Evolutionary conservation across 176 grass and related monocot genomes (phyloP), one percentile per base, ranked within the genome.

Genomic region (Triticum dicoccoides): DNA sequence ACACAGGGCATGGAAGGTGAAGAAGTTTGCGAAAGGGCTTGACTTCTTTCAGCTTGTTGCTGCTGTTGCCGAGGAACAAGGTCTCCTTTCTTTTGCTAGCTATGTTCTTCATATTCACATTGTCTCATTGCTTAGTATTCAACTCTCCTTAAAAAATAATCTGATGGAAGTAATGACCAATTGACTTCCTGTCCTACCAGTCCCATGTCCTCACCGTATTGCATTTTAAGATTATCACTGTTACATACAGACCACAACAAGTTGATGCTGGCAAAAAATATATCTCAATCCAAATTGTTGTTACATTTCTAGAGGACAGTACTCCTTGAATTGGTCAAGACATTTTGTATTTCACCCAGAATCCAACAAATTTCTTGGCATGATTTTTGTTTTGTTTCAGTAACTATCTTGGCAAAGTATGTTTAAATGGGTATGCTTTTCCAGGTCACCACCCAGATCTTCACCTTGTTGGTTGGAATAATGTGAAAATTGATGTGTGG

Each of bases 371-470:
- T 69, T 86, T 81, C 2, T 69, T 61, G 20, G 78, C 82, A 8
- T 8, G 8, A 3, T 34, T 24, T 4, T 35, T 4, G n/a, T 62
- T 38, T 83, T 61, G 11, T 79, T 73, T 74, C 0, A 1, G 32
- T 78, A 33, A 65, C 33, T 58, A 54, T 58, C 23, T 29, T 17
- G 62, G 20, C 29, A 67, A 45, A 66, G 5, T 47, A 76, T 87
- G 24, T 76, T 89, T 77, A 83, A 79, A 72, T 21, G 35, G 25
- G 39, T 87, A 59, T 90, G 24, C 11, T 82, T 86, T 83, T 21
- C 27, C 91, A 95, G 93, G 93, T 83, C 96, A 98, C 89, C 96
- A 98, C 89, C 93, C 96, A 79, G 93, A 98, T 88, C 88, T 98
- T 88, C 96, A 98, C 84, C 89, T 98, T 74, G 90, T 98, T 42